Evolutionary conservation across 768 basidiomycete species (phyloP), one percentile per base, ranked within the genome.

Genomic region (Termitomyces heimii): DNA sequence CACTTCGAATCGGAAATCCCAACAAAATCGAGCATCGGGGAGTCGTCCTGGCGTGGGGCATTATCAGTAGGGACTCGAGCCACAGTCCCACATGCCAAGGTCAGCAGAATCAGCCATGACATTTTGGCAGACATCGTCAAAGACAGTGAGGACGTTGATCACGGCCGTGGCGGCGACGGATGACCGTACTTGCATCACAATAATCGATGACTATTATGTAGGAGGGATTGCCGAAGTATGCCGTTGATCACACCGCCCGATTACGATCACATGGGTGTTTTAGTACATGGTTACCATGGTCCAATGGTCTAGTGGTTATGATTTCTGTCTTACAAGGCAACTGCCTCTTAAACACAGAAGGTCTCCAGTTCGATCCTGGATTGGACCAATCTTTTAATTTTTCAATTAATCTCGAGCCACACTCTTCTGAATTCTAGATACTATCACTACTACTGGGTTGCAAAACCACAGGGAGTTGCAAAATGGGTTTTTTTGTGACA

Each of bases 221-320:
- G 5, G 13, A 18, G n/a, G n/a, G 39, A 40, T 40, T 40, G 39
- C 39, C 39, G 39, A 40, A 20, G 13, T n/a, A n/a, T 40, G 39
- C 39, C 10, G 31, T 13, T 12, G 47, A 31, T 32, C 26, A 13
- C n/a, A n/a, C n/a, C n/a, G n/a, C n/a, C n/a, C n/a, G n/a, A n/a
- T n/a, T n/a, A n/a, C n/a, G n/a, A n/a, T n/a, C n/a, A n/a, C n/a
- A n/a, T n/a, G n/a, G n/a, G n/a, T n/a, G n/a, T n/a, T n/a, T n/a
- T n/a, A n/a, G n/a, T n/a, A n/a, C n/a, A n/a, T n/a, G n/a, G n/a
- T n/a, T n/a, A 14, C 3, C 12, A 7, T 7, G 68, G 68, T 69
- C 64, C 66, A 67, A 66, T 69, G 68, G 71, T 72, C 71, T 75
- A 75, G 75, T 75, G 75, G 76, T 75, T 77, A 77, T 77, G 76